Conservation (phyloP, 352 stramenopile genomes). For the Phytophthora ramorum region DNA sequence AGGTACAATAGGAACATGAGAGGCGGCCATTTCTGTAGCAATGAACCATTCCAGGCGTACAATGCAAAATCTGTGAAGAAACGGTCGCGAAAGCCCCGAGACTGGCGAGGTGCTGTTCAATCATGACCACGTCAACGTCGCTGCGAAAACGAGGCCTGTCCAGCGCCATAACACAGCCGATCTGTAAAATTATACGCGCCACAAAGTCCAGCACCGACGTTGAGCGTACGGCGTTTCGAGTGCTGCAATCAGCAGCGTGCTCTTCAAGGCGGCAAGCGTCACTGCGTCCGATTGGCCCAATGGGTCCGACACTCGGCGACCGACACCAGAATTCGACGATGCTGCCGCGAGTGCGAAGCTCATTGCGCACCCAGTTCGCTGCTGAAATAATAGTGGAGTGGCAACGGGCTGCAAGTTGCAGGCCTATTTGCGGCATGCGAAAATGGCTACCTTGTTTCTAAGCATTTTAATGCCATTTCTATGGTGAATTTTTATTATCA, state of each 20-base stretch:
- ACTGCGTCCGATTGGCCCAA: conserved; percentile 14
- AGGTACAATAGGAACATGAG: not conserved
- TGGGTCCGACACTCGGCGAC: conserved; percentile 3
- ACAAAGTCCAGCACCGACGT: not conserved
- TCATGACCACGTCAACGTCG: conserved; percentile 63
- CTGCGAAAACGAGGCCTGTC: conserved; percentile 56
- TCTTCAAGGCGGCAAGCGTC: conserved; percentile 31
- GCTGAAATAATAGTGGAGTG: not conserved
- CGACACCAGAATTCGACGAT: conserved; percentile 1
- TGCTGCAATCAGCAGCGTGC: conserved; percentile 49
- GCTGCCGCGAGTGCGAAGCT: not conserved
- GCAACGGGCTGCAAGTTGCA: too few relatives aligned
- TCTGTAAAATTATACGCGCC: not conserved
- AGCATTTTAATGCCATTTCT: not conserved
- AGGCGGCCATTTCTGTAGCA: not conserved
- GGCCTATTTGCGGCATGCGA: conserved; percentile 3
- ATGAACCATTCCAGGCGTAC: conserved; percentile 29
- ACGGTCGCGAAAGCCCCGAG: conserved; percentile 53
- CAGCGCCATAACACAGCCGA: not conserved
- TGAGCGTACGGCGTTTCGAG: conserved; percentile 56
- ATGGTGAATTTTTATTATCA: not conserved
- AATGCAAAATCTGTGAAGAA: conserved; percentile 55
- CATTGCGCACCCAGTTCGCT: conserved; percentile 3
- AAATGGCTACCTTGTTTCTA: conserved; percentile 1
- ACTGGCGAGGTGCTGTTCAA: conserved; percentile 54